Base-by-base conservation (phyloP, 331 rosid genomes). In the Pyracantha coccinea region DNA sequence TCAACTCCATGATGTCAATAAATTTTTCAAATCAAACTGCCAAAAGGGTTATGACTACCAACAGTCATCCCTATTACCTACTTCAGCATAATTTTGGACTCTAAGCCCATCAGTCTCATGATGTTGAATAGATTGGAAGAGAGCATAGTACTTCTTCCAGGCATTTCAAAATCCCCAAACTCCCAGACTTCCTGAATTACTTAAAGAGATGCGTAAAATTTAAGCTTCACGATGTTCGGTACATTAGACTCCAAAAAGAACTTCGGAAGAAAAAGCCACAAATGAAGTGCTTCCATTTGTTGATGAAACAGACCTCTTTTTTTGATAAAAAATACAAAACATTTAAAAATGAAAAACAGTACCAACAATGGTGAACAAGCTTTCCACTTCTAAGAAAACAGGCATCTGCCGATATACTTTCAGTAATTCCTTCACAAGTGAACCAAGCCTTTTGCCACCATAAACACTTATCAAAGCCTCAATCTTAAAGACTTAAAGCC, bases 401-500 rank as follows among this genome's bases (percentile, higher is more conserved):
- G 14, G 14, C 47, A 11, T 41, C 47, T 11, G 47, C 47, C 13
- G 47, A 29, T 7, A 31, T 9, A 21, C 16, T 14, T 23, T 9
- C 4, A n/a, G 31, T 27, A 27, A 13, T 2, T 64, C 25, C 60
- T 28, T 23, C 21, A 15, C 23, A 5, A 33, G 47, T 2, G 47
- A 71, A 41, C 14, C 55, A 52, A 5, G 5, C 16, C 3, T 45
- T 45, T 10, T 5, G 7, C 17, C 12, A 60, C 33, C 20, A 8
- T 70, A 41, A 4, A 32, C 25, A 9, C 41, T 21, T 52, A 7
- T 20, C 68, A 9, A 28, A 7, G 14, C 35, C 58, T 41, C 41
- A 62, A n/a, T 20, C 21, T n/a, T 25, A 71, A 62, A 74, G n/a
- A 58, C 55, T 74, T 41, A 61, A 38, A 72, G 70, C 68, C 44